These are phyloP conservation scores for Hypoxylon sp. DNA, from an alignment of 2,329 filamentous ascomycete genomes.

Conservation along the genomic window DNA sequence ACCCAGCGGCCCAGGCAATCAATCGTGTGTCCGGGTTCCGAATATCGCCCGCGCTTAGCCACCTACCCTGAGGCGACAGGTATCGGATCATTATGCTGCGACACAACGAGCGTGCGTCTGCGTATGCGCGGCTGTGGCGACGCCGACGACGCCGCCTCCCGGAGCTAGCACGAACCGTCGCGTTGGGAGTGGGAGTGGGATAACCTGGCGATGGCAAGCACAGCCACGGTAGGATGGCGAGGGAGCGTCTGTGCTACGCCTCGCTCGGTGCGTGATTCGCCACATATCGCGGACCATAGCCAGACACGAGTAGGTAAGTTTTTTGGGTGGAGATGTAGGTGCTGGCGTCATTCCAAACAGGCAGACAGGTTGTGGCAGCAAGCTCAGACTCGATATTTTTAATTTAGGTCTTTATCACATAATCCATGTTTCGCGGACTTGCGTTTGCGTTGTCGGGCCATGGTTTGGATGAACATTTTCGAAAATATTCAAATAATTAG, in stretches of 20 bases:
- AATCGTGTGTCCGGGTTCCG: no score
- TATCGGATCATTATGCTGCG: not conserved
- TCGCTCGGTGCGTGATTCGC: not conserved
- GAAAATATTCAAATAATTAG: no score
- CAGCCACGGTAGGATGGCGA: conserved; percentile 5
- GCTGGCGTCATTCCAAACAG: no score
- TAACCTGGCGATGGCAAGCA: not conserved
- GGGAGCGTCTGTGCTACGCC: not conserved
- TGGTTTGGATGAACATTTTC: no score
- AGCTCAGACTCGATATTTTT: no score
- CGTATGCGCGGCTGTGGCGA: not conserved
- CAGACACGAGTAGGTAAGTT: not conserved
- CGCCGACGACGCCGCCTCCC: not conserved
- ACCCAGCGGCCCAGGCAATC: conserved; percentile 12
- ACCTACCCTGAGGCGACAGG: no score
- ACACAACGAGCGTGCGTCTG: not conserved
- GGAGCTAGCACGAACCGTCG: not conserved
- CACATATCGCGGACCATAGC: not conserved
- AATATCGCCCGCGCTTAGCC: no score
- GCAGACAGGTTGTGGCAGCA: no score
- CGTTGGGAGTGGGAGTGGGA: not conserved
- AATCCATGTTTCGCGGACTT: no score
- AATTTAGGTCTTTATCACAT: no score
- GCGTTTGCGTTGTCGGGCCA: no score
- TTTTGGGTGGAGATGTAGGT: no score